Percentiles rank a stretch among this genome's conserved stretches.
Conservation (phyloP, 73 alveolate genomes). For the Paramecium caudatum region DNA sequence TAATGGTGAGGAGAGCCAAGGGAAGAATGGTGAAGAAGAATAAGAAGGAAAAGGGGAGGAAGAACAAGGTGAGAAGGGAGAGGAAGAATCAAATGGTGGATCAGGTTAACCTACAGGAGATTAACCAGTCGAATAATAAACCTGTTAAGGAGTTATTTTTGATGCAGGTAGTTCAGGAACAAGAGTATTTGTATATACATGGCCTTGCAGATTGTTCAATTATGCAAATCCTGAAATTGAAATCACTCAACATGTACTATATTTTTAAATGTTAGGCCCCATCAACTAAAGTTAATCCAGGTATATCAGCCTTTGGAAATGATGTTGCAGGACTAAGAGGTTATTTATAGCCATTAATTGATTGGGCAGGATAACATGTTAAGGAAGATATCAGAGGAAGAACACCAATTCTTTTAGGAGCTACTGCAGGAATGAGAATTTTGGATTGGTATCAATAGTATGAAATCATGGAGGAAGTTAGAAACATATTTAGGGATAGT, state of each 20-base stretch:
- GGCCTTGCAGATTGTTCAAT: slow-evolving; percentile 70
- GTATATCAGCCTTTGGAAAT: slow-evolving; percentile 62
- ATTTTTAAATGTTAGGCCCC: neutral
- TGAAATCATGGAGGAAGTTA: slow-evolving; percentile 50
- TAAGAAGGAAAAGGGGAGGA: neutral
- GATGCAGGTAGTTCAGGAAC: slow-evolving; percentile 79
- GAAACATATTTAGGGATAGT: slow-evolving; percentile 1
- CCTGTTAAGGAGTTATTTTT: slow-evolving; percentile 75
- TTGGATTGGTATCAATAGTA: slow-evolving; percentile 4
- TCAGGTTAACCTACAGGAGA: neutral
- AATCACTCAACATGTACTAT: neutral
- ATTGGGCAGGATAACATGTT: slow-evolving; percentile 19
- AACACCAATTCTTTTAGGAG: slow-evolving; percentile 75
- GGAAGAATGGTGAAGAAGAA: neutral
- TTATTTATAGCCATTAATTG: slow-evolving; percentile 14
- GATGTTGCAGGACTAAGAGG: slow-evolving; percentile 39
- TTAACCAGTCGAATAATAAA: slow-evolving; percentile 33
- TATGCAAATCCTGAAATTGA: slow-evolving; percentile 62
- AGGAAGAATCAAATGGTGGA: neutral
- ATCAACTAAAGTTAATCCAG: slow-evolving; percentile 36
- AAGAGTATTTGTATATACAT: slow-evolving; percentile 68
- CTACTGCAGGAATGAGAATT: slow-evolving; percentile 78
- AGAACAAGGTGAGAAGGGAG: neutral
- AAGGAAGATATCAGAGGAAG: neutral
- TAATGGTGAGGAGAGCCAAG: neutral